phyloP scores from a whole-genome alignment of 768 basidiomycete genomes.

The Mycena vulgaris region DNA sequence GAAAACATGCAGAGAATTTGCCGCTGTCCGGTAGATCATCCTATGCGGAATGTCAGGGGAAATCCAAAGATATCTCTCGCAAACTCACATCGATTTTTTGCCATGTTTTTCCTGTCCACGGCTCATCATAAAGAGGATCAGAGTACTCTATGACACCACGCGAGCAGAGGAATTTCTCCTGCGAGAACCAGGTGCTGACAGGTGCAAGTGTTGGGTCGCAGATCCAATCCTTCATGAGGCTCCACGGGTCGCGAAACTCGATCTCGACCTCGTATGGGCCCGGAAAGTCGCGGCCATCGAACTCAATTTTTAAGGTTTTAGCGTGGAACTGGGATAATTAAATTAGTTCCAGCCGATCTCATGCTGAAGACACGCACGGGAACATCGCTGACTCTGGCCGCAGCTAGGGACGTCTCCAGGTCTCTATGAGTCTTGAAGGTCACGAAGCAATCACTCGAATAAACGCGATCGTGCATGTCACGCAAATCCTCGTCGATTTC shows the following conservation, averaged over 20 bases:
- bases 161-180: conserved; percentile 32
- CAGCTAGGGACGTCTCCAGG: conserved; percentile 23
- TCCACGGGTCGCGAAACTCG: conserved; percentile 39
- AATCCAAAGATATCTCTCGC: too few relatives aligned
- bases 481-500: conserved; percentile 29
- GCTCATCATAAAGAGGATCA: conserved; percentile 34
- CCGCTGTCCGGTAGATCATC: neutral
- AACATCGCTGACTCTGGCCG: conserved; percentile 24
- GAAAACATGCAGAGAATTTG: conserved; percentile 27
- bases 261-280: conserved; percentile 28
- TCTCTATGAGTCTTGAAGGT: conserved; percentile 27
- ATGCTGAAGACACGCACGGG: conserved; percentile 5
- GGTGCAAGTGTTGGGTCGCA: conserved; percentile 27
- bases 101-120: conserved; percentile 37
- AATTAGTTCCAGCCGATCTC: too few relatives aligned
- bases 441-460: conserved; percentile 1
- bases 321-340: conserved; percentile 27
- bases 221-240: conserved; percentile 29
- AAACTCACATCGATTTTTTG: conserved; percentile 34
- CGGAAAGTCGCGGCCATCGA: conserved; percentile 12
- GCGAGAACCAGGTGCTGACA: conserved; percentile 35
- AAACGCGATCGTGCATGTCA: neutral
- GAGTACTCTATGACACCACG: conserved; percentile 7
- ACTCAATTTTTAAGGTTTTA: conserved; percentile 14
- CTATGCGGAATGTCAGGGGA: neutral